Conservation (phyloP, 345 rosid species). For the Rhodomyrtus tomentosa region DNA sequence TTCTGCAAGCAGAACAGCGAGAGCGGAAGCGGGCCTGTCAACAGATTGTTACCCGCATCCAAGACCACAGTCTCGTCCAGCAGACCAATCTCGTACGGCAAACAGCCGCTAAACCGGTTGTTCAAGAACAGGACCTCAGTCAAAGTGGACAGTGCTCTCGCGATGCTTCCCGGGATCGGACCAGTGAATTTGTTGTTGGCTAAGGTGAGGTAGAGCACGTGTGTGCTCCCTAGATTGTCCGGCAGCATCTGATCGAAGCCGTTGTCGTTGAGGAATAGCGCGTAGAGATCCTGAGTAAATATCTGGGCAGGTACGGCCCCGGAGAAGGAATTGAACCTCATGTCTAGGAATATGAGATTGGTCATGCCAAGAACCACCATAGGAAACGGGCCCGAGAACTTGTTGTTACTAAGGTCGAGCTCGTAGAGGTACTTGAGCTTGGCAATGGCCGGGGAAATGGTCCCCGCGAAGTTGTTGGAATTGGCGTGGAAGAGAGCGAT, state of each 20-base stretch:
- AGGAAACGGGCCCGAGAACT: constrained; percentile 67
- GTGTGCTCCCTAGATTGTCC: constrained; percentile 32
- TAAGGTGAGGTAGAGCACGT: constrained; percentile 44
- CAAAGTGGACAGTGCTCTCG: constrained; percentile 36
- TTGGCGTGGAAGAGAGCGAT: constrained; percentile 83
- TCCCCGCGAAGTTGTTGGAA: constrained; percentile 64
- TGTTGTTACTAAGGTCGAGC: constrained; percentile 76
- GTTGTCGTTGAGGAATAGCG: constrained; percentile 67
- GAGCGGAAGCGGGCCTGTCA: constrained; percentile 55
- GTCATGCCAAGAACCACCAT: constrained; percentile 39
- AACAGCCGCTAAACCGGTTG: constrained; percentile 60
- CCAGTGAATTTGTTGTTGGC: constrained; percentile 75
- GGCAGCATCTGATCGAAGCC: constrained; percentile 40
- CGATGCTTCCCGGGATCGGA: constrained; percentile 48
- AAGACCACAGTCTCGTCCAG: constrained; percentile 47
- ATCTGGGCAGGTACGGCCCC: constrained; percentile 71
- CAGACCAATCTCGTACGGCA: constrained; percentile 59
- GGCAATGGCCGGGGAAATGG: constrained; percentile 38
- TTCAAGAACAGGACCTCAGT: constrained; percentile 59
- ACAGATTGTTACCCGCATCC: constrained; percentile 45
- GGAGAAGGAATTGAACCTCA: constrained; percentile 58
- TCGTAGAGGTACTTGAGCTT: constrained; percentile 72
- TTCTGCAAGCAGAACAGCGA: constrained; percentile 50
- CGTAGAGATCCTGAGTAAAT: constrained; percentile 44
- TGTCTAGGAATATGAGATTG: constrained; percentile 50